Evolutionary conservation across 441 rosid species (phyloP).

Genomic region (Bocquillonia castaneifolia): DNA sequence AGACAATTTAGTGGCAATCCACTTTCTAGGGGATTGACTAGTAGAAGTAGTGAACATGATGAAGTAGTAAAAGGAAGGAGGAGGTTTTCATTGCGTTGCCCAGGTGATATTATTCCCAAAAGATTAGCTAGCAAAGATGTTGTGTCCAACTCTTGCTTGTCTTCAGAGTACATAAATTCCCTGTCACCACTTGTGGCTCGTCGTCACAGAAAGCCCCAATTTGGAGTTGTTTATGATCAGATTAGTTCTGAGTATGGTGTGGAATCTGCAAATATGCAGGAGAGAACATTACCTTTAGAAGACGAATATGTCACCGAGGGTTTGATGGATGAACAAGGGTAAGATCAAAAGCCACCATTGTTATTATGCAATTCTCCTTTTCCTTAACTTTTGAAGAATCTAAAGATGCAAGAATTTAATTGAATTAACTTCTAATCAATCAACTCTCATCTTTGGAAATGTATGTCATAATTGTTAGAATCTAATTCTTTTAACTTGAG

Average conservation of each 20-base stretch:
- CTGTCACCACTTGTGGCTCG: constrained; percentile 32
- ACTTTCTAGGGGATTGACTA: constrained; percentile 33
- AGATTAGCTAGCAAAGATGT: constrained; percentile 25
- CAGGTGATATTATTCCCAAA: constrained; percentile 19
- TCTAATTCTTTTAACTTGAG: not conserved
- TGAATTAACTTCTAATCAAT: not conserved
- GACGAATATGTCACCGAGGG: constrained; percentile 31
- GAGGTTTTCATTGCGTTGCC: constrained; percentile 21
- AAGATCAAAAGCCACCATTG: constrained; percentile 31
- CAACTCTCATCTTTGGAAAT: not conserved
- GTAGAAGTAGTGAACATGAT: constrained; percentile 27
- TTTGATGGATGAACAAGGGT: constrained; percentile 38
- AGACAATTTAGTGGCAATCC: constrained; percentile 37
- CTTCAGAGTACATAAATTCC: constrained; percentile 22
- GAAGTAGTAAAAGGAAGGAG: constrained; percentile 15
- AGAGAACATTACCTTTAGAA: constrained; percentile 27
- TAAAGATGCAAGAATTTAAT: not conserved
- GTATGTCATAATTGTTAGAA: not conserved
- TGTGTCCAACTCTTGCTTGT: constrained; percentile 22
- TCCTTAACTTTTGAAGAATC: not conserved
- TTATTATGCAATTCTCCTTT: constrained; percentile 13
- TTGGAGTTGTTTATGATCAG: constrained; percentile 32
- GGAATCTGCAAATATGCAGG: constrained; percentile 36
- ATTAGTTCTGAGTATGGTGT: constrained; percentile 40
- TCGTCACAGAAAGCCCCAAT: constrained; percentile 31